A percentile compares a stretch with the other conserved stretches of the same genome.
phyloP scores from a whole-genome alignment of 352 stramenopile species.

The Globisporangium cylindrosporum region DNA sequence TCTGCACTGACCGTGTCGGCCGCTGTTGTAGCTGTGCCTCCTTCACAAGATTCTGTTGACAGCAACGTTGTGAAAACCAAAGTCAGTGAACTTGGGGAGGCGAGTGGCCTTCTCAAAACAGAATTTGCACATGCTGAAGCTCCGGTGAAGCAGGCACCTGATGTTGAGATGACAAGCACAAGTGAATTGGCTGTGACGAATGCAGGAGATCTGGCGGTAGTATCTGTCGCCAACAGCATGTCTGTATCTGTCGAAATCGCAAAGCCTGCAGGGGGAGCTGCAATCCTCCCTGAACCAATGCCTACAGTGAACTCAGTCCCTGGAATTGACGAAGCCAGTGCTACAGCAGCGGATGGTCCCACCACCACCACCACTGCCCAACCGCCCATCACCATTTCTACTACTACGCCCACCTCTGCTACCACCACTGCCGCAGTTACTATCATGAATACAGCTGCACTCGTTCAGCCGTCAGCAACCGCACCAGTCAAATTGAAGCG shows the following conservation, averaged over 20 bases:
- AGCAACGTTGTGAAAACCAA: not conserved
- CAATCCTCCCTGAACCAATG: not conserved
- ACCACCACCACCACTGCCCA: not conserved
- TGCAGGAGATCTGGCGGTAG: not conserved
- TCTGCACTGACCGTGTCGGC: not conserved
- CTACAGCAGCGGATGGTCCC: not conserved
- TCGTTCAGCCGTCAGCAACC: not conserved
- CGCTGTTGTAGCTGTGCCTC: not conserved
- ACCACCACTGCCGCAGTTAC: not conserved
- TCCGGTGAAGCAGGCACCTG: not conserved
- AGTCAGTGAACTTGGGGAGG: not conserved
- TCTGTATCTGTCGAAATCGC: not conserved
- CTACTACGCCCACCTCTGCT: not conserved
- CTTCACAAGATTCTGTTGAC: not conserved
- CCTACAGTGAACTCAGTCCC: not conserved
- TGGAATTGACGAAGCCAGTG: not conserved
- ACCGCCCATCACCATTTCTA: not conserved
- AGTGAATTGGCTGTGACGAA: not conserved
- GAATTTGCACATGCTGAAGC: not conserved
- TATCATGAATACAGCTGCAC: not conserved
- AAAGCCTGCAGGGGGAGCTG: not conserved
- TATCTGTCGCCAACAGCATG: not conserved
- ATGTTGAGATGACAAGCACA: not conserved
- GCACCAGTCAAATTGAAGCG: conserved; percentile 22
- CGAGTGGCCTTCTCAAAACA: not conserved